Evolutionary conservation across 345 rosid species (phyloP), one percentile per base, ranked within the genome.

Genomic region (Reutealis trisperma): DNA sequence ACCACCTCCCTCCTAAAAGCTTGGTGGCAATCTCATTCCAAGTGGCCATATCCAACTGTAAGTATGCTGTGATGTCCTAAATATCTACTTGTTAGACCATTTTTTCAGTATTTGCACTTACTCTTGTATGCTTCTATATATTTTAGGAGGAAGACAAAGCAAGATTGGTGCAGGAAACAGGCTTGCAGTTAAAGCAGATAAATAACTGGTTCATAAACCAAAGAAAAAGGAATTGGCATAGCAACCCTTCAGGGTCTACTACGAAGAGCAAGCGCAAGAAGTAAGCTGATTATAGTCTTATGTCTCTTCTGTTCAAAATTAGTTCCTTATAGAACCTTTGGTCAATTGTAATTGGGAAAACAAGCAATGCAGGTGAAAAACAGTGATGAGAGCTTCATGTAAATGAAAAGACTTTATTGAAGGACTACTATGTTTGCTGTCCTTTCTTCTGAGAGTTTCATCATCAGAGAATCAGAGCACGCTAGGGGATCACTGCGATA

Each of bases 21-120:
- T 32, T 93, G 98, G 98, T 93, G 98, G 98, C 90, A 84, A 63
- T 78, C 92, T n/a, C 97, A 93, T 84, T 80, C 97, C 59, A 93
- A 92, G 79, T 93, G 98, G 98, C 98, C 98, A 68, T 93, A 93
- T 78, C 98, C 98, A 80, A 92, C 97, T 2, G 98, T 93, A 82
- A 82, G 87, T 74, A 44, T 51, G 21, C 55, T 30, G 13, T 62
- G 1, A 34, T 32, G 25, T 57, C 63, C 16, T 16, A 44, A 19
- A 19, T 63, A 51, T 49, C 52, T 21, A 37, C 63, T 18, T 60
- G 30, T 10, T 3, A 24, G 25, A 14, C 18, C 32, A 57, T 19
- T 37, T 21, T 27, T 73, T 41, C 71, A 42, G 37, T 19, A 4
- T 52, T 63, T 51, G 47, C 71, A 34, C 18, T 45, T 58, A 30